Base-by-base conservation (phyloP, 2,329 filamentous ascomycete genomes). In the Ophiostoma fasciatum region DNA sequence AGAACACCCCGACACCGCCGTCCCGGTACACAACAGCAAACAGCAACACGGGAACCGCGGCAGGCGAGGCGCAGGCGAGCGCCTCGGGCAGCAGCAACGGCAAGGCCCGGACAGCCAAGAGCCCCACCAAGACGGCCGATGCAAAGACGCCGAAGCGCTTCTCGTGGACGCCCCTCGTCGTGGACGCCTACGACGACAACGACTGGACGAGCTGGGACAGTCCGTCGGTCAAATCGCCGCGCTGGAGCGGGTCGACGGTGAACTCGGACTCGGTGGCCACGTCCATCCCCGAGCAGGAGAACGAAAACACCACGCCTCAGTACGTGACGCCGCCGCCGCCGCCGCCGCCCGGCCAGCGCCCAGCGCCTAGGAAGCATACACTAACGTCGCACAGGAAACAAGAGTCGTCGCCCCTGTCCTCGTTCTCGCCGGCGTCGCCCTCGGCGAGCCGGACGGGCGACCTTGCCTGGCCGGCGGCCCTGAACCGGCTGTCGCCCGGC, bases 401-500 rank as follows among this genome's bases (percentile, higher is more conserved):
- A 25, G 28, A 33, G 3, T 33, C 35, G 7, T n/a, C 17, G 14
- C n/a, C 31, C 27, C 10, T 33, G 32, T 32, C 35, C 3, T 5
- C 28, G 12, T 30, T 41, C 4, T 35, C 39, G 13, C 31, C 39
- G 6, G 23, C 36, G 10, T 42, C 38, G 44, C 46, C 22, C 44
- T 49, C 37, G 52, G 56, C 59, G 15, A 58, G 58, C 42, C 64
- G 62, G 48, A 54, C 71, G 25, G 64, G 69, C 53, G 61, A 76
- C 49, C 52, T 74, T 39, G 53, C 80, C 20, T 46, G 46, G 46
- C 83, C 82, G 60, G 76, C 77, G 33, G 70, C 78, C 32, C 67
- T 92, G 38, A 77, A 76, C 51, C 75, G 78, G 44, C 59, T 85
- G 28, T 71, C 74, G 8, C 81, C 85, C 0, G 76, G 74, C 46